Base-by-base conservation (phyloP, 1,284 basidiomycete genomes). In the Trichosporon coremiiforme region DNA sequence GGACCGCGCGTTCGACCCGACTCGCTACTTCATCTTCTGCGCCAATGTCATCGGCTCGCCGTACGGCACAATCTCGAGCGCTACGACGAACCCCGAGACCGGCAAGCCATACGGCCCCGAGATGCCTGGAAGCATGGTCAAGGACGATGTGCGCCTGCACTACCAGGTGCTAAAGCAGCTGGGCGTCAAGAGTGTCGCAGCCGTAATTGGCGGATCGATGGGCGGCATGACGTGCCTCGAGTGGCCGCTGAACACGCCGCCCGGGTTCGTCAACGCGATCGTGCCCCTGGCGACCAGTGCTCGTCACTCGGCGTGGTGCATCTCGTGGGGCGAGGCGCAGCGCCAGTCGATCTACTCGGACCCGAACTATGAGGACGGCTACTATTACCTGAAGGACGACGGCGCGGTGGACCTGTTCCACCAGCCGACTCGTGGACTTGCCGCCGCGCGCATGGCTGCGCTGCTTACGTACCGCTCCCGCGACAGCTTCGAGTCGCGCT, bases 321-420 rank as follows among this genome's bases (percentile, higher is more conserved):
- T 99, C 81, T 91, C 90, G 74, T 99, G 97, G 96, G 96, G 95
- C 17, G 96, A 99, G 82, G 92, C 95, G 0, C 97, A 99, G 80
- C 88, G 96, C 1, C 95, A 98, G 82, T 91, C 91, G 78, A 98
- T 99, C 79, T 98, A 95, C 86, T 94, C 91, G 73, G 97, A 99
- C 80, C 95, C 95, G 0, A 86, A 86, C 41, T 99, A 95, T 83
- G 85, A 89, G 57, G 90, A 93, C 75, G 96, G 97, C 0, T 97
- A 92, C 83, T 99, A 98, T 77, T 81, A 79, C 45, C 82, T 85
- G 33, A 69, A 76, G 13, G 73, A 82, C 1, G 75, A 79, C n/a
- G 78, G 74, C 17, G 71, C 80, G 7, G 60, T 78, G 25, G 78
- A 81, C 70, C 66, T 80, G 68, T 73, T 70, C 13, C 65, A 70